Evolutionary conservation across 2,329 filamentous ascomycete genomes (phyloP).

Genomic region (Aspergillus eucalypticola): DNA sequence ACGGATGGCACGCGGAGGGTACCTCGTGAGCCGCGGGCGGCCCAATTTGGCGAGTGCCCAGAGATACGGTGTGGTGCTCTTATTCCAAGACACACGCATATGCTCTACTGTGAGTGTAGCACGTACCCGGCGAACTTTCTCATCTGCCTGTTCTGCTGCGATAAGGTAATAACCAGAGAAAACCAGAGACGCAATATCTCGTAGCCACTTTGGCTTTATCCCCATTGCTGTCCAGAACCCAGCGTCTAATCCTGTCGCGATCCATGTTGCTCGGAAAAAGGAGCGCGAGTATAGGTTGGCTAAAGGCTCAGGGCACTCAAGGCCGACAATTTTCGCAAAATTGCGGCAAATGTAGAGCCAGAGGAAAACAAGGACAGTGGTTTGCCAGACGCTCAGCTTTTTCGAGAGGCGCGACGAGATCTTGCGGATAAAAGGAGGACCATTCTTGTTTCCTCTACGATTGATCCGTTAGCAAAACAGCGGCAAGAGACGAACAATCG

Average conservation of each 20-base stretch:
- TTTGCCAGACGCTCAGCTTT: conserved; percentile 84
- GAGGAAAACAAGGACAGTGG: conserved; percentile 79
- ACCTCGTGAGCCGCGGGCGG: conserved; percentile 76
- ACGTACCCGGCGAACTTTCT: conserved; percentile 90
- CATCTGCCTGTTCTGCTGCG: conserved; percentile 89
- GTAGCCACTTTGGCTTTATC: conserved; percentile 75
- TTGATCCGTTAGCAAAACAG: conserved; percentile 1
- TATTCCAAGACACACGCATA: conserved; percentile 91
- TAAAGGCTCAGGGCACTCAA: conserved; percentile 90
- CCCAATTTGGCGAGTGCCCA: conserved; percentile 69
- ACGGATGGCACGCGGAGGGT: conserved; percentile 76
- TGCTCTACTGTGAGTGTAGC: conserved; percentile 87
- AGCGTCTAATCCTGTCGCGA: conserved; percentile 89
- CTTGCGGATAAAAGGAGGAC: conserved; percentile 54
- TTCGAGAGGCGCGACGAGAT: conserved; percentile 71
- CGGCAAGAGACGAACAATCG: no score
- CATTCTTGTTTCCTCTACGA: conserved; percentile 77
- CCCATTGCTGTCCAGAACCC: conserved; percentile 99
- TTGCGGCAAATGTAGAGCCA: conserved; percentile 91
- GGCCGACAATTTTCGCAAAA: conserved; percentile 85
- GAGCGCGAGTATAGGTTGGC: conserved; percentile 89
- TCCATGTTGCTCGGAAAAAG: conserved; percentile 96
- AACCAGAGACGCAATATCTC: conserved; percentile 77
- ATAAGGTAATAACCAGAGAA: conserved; percentile 91
- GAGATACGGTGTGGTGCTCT: conserved; percentile 84